Base-by-base conservation (phyloP, 164 flowering plant species). In the Taxillus chinensis region DNA sequence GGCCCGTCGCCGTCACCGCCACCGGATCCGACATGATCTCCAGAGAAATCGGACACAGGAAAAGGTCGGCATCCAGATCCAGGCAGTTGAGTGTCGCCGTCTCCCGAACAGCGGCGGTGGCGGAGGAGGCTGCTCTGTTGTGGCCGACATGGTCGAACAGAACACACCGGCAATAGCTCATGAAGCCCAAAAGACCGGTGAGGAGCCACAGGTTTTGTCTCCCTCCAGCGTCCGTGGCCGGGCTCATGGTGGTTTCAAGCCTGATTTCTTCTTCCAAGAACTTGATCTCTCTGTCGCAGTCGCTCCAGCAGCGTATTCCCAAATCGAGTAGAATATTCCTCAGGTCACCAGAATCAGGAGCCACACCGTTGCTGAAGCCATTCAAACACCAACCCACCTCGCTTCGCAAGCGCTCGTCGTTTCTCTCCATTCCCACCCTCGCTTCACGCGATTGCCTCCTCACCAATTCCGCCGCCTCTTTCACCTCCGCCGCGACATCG, bases 151-250 rank as follows among this genome's bases (percentile, higher is more conserved):
- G 64, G 45, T 73, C 65, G 42, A 78, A 80, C 45, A 74, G 5
- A 12, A 73, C 70, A 43, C 83, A 74, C 16, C 86, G 67, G 56
- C 78, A 75, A 42, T 79, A 84, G 62, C 58, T 40, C 77, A 77
- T 63, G 57, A 82, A 70, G 38, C 77, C 86, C 71, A 72, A 62
- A 39, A 84, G 49, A 56, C 80, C 71, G 39, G 70, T 67, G 10
- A 76, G 46, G 10, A 68, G 48, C 0, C 50, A 12, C 45, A 57
- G 39, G 17, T 70, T 68, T 49, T 53, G 66, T 37, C 66, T 57
- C 11, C 68, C 73, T 3, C 3, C 54, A 8, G 66, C 51, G 3
- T 48, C 12, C 51, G 12, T 0, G 51, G 13, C 12, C 51, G 51
- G 13, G 2, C 2, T 66, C 49, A 27, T 42, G 2, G 39, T 51